Evolutionary conservation across 371 early-diverging fungal genomes (phyloP).

Genomic region (Mucor racemosus): DNA sequence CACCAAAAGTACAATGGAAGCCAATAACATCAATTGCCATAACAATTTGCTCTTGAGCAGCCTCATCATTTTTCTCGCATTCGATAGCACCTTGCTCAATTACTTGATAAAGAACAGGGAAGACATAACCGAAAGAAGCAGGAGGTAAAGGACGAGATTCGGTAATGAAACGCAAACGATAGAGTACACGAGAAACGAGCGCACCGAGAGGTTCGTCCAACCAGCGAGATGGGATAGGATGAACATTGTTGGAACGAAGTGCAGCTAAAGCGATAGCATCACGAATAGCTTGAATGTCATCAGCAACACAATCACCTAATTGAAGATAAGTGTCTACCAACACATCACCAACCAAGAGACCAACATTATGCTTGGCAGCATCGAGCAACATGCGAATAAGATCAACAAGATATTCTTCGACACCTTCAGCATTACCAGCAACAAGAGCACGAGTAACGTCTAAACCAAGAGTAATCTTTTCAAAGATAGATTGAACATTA

Average conservation of each 20-base stretch:
- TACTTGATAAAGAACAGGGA: slow-evolving; percentile 79
- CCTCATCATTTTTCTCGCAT: slow-evolving; percentile 51
- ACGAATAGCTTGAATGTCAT: slow-evolving; percentile 54
- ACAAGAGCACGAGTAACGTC: slow-evolving; percentile 69
- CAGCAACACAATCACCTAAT: slow-evolving; percentile 57
- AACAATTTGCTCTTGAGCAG: slow-evolving; percentile 75
- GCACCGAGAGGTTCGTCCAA: slow-evolving; percentile 65
- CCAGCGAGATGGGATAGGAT: slow-evolving; percentile 74
- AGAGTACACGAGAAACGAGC: slow-evolving; percentile 74
- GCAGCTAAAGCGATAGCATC: slow-evolving; percentile 69
- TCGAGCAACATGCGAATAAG: slow-evolving; percentile 53
- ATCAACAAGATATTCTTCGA: slow-evolving; percentile 50
- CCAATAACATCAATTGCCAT: slow-evolving; percentile 78
- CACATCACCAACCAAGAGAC: slow-evolving; percentile 60
- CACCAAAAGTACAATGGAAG: slow-evolving; percentile 65
- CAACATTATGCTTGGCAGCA: slow-evolving; percentile 56
- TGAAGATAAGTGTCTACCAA: slow-evolving; percentile 63
- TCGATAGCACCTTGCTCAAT: slow-evolving; percentile 72
- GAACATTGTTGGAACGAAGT: slow-evolving; percentile 68
- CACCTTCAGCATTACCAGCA: slow-evolving; percentile 59
- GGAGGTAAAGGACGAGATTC: slow-evolving; percentile 69
- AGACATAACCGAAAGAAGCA: slow-evolving; percentile 80
- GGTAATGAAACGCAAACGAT: slow-evolving; percentile 74
- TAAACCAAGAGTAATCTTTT: slow-evolving; percentile 64
- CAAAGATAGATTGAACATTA: slow-evolving; percentile 60